Evolutionary conservation across 345 rosid genomes (phyloP).

Genomic region (Carallia brachiata): DNA sequence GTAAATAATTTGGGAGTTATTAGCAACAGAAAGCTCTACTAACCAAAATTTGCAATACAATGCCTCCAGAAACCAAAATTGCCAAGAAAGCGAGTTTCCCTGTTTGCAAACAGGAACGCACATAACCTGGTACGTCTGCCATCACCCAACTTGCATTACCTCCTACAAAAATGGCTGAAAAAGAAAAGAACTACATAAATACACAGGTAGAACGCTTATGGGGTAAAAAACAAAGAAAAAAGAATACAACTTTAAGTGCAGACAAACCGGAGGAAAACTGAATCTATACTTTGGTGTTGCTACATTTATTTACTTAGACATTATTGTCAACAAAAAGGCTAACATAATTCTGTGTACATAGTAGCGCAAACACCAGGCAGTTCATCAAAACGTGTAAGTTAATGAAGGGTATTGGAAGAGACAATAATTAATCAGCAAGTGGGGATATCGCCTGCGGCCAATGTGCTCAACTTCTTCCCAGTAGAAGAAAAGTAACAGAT

Average conservation of each 20-base stretch:
- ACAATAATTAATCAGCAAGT: too few relatives aligned
- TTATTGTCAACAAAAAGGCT: neutral
- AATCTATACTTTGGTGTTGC: neutral
- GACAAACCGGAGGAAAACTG: neutral
- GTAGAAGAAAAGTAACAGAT: too few relatives aligned
- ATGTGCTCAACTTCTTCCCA: too few relatives aligned
- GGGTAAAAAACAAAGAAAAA: neutral
- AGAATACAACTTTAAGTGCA: neutral
- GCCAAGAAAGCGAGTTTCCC: slow-evolving; percentile 87
- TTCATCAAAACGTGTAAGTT: too few relatives aligned
- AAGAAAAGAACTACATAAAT: slow-evolving; percentile 4
- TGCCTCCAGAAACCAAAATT: slow-evolving; percentile 79
- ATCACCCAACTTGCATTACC: slow-evolving; percentile 39
- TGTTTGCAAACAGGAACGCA: slow-evolving; percentile 67
- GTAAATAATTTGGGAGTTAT: slow-evolving; percentile 1
- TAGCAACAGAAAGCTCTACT: slow-evolving; percentile 16
- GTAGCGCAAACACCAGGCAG: too few relatives aligned
- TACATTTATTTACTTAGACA: neutral
- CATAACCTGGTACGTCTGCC: slow-evolving; percentile 78
- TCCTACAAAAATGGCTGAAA: slow-evolving; percentile 33
- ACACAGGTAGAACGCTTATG: neutral
- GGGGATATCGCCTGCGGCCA: too few relatives aligned
- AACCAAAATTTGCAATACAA: slow-evolving; percentile 89
- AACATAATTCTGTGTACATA: too few relatives aligned
- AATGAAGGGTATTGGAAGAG: too few relatives aligned